Conservation (phyloP, 805 yeast genomes). For the Ogataea paradorogensis region DNA sequence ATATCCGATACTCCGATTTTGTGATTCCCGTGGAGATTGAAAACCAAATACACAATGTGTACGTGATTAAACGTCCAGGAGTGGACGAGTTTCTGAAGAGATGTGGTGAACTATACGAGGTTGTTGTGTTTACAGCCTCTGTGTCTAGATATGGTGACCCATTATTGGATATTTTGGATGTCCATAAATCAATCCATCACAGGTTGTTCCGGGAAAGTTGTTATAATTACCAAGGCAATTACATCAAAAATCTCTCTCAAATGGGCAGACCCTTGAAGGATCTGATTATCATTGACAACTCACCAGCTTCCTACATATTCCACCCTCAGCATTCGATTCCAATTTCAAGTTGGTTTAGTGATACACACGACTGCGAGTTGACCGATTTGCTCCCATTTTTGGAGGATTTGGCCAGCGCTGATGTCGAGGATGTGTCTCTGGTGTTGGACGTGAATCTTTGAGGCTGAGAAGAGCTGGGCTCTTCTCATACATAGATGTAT, state of each 20-base stretch:
- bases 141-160: constrained; percentile 97
- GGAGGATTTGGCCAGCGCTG: constrained; percentile 70
- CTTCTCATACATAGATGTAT: constrained; percentile 10
- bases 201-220: constrained; percentile 93
- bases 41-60: constrained; percentile 86
- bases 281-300: constrained; percentile 88
- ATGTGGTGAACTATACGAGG: constrained; percentile 87
- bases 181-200: constrained; percentile 75
- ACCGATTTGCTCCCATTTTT: constrained; percentile 87
- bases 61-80: constrained; percentile 96
- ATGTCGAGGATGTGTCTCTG: constrained; percentile 80
- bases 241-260: constrained; percentile 89
- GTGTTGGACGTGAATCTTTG: constrained; percentile 69
- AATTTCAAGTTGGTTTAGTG: constrained; percentile 96
- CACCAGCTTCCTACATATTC: constrained; percentile 97
- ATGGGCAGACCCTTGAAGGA: constrained; percentile 89
- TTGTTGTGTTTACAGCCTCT: constrained; percentile 95
- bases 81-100: constrained; percentile 86
- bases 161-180: constrained; percentile 80
- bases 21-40: constrained; percentile 97
- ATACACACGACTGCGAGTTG: constrained; percentile 94
- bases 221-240: constrained; percentile 89
- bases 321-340: constrained; percentile 99
- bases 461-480: constrained; percentile 13
- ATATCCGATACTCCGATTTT: constrained; percentile 88